Base-by-base conservation (phyloP, 2,329 filamentous ascomycete genomes). In the Shiraia bambusicola region DNA sequence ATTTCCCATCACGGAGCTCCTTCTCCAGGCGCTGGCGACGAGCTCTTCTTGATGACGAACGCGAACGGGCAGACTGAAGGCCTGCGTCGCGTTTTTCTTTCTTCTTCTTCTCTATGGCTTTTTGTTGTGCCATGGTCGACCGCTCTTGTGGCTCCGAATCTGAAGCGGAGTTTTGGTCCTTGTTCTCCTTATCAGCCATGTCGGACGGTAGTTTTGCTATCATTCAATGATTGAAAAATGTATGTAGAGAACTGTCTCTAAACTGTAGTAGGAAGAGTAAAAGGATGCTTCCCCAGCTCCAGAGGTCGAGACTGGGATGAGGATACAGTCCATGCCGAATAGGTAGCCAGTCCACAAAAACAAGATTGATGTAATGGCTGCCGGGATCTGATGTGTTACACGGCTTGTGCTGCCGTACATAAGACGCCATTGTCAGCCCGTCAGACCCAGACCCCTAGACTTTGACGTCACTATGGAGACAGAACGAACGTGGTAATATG, bases 1-100 rank as follows among this genome's bases (percentile, higher is more conserved):
- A 73, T 58, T 76, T 76, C 54, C 73, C 73, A 16, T 75, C 71
- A 29, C 70, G 61, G 28, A 70, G 61, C 42, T 58, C 70, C 52
- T 75, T 63, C 49, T 72, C 60, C 42, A 76, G 70, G 25, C 74
- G 72, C 42, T 71, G 63, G 31, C 74, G 71, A 15, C 74, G 72
- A 48, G 69, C 73, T 26, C 73, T 67, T 16, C 74, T 71, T 9
- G 74, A 76, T 3, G 66, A 59, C 4, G 72, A 75, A 24, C 74
- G 70, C 13, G 74, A 76, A 29, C 70, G 69, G 37, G 72, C 71
- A 3, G 67, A 61, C 42, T 73, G 68, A 6, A 63, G 59, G 34
- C 69, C 67, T 4, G 58, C 40, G 42, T 71, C 69, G 10, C 65
- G 60, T 37, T 62, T 63, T 30, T 57, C 49, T 46, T 67, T 65